Conservation (phyloP, 805 yeast genomes). For the Scheffersomyces spartinae region DNA sequence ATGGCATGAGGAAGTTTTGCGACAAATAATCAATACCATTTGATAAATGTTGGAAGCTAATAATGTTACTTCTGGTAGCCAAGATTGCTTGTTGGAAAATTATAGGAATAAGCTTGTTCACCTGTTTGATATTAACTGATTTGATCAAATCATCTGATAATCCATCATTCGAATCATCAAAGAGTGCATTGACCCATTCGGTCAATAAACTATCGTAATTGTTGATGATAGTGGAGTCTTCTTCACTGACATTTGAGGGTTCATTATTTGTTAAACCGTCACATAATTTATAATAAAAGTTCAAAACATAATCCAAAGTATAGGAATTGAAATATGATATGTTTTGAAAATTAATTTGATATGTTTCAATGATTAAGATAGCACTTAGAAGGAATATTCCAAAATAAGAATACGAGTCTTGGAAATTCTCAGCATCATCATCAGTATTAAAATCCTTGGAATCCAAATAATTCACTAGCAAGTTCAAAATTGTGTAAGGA, state of each 20-base stretch:
- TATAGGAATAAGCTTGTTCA: conserved; percentile 57
- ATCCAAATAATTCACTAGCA: conserved; percentile 14
- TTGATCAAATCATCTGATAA: conserved; percentile 75
- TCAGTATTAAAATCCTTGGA: conserved; percentile 11
- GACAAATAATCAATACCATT: conserved; percentile 82
- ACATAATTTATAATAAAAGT: conserved; percentile 18
- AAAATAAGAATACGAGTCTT: conserved; percentile 27
- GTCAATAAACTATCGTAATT: conserved; percentile 22
- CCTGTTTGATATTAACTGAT: conserved; percentile 53
- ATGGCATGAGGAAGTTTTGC: conserved; percentile 59
- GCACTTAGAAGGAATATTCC: conserved; percentile 20
- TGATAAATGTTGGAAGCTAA: conserved; percentile 47
- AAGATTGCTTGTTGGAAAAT: conserved; percentile 62
- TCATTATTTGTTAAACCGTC: conserved; percentile 16
- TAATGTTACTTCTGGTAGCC: conserved; percentile 43
- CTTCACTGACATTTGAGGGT: conserved; percentile 9
- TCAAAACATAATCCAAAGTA: conserved; percentile 20
- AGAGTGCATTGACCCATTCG: conserved; percentile 73
- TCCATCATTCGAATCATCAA: conserved; percentile 56
- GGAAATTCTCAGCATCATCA: conserved; percentile 29
- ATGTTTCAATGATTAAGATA: conserved; percentile 13
- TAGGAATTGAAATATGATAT: conserved; percentile 17
- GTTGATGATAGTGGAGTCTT: conserved; percentile 16
- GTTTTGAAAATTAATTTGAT: conserved; percentile 14
- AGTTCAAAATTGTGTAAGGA: conserved; percentile 7